These are phyloP conservation scores for Aspergillus unguis DNA, from an alignment of 2,329 filamentous ascomycete species.

Conservation along the genomic window DNA sequence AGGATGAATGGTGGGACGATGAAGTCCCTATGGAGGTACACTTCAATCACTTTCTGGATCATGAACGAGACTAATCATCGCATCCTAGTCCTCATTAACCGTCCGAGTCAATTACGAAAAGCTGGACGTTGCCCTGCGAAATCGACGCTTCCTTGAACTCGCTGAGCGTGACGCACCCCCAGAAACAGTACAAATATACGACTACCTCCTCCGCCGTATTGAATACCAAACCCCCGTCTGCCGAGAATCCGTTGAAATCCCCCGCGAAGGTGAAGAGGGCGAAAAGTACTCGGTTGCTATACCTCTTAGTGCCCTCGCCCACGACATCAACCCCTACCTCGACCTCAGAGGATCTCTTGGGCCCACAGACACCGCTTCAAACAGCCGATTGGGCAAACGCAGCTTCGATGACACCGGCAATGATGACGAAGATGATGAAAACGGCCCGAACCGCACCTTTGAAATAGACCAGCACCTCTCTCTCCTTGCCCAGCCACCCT, in stretches of 20 bases:
- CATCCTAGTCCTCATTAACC: constrained; percentile 62
- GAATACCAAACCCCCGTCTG: constrained; percentile 68
- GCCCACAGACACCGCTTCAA: constrained; percentile 26
- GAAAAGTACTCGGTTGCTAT: constrained; percentile 39
- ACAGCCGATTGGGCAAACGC: constrained; percentile 31
- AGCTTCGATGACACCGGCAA: constrained; percentile 30
- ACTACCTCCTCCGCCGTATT: constrained; percentile 65
- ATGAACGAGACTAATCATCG: constrained; percentile 11
- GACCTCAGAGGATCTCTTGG: constrained; percentile 38
- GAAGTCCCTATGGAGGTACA: constrained; percentile 41
- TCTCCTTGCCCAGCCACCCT: constrained; percentile 49
- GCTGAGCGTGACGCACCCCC: constrained; percentile 68
- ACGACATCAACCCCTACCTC: constrained; percentile 37
- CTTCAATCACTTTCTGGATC: background rate
- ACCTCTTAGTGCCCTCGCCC: constrained; percentile 32
- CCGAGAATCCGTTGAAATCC: constrained; percentile 44
- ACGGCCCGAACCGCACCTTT: constrained; percentile 28
- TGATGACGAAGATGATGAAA: constrained; percentile 48
- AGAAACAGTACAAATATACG: constrained; percentile 75
- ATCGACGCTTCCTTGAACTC: constrained; percentile 69
- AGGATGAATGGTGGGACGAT: constrained; percentile 38
- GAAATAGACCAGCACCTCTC: constrained; percentile 41
- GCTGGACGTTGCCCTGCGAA: constrained; percentile 77
- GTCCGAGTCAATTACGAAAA: constrained; percentile 83
- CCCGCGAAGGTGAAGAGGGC: constrained; percentile 41